Evolutionary conservation across 768 basidiomycete species (phyloP).

Genomic region (Russula emetica): DNA sequence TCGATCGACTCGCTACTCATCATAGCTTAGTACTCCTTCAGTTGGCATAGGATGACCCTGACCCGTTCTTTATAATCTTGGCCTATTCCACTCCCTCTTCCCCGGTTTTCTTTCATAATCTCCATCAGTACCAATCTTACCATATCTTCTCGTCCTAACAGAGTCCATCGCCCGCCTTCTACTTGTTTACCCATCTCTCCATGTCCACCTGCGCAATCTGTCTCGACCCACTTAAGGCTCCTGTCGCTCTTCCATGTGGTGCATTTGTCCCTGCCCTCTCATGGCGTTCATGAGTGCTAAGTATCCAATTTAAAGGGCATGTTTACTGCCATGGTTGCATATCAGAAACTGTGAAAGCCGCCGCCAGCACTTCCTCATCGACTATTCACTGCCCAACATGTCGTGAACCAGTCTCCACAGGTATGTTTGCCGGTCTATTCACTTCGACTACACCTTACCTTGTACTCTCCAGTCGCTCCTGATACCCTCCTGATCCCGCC

Average conservation of each 20-base stretch:
- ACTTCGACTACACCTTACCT: neutral
- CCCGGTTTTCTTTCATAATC: no score
- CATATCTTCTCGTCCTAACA: neutral
- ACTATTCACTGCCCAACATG: conserved; percentile 20
- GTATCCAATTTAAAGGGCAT: conserved; percentile 2
- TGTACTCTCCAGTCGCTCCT: conserved; percentile 5
- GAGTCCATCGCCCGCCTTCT: neutral
- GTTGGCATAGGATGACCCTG: neutral
- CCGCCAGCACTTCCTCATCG: neutral
- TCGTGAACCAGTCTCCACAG: conserved; percentile 18
- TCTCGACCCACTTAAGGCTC: conserved; percentile 19
- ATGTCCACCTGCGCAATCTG: conserved; percentile 28
- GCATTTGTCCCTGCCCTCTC: neutral
- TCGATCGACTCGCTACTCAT: no score
- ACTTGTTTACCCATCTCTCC: neutral
- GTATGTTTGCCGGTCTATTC: neutral
- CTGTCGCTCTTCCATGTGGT: conserved; percentile 28
- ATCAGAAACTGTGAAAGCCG: conserved; percentile 2
- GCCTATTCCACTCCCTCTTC: neutral
- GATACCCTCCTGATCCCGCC: conserved; percentile 18
- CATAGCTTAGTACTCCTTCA: no score
- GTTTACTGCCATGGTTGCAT: conserved; percentile 24
- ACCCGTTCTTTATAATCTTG: neutral
- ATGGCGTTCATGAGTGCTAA: neutral
- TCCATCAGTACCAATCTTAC: neutral